Base-by-base conservation (phyloP, 768 basidiomycete genomes). In the Mycena maculata region DNA sequence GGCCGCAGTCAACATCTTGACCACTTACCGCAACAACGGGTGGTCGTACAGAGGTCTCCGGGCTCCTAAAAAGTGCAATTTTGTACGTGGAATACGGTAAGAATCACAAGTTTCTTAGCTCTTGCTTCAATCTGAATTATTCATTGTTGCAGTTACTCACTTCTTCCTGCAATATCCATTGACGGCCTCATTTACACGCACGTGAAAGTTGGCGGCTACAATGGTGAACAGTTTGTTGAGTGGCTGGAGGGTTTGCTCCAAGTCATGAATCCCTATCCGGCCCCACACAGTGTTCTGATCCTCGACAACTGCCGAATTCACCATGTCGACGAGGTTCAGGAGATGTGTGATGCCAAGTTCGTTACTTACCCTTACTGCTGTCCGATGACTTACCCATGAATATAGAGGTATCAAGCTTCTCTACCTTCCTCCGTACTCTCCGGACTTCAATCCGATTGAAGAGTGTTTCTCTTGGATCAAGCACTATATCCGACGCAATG, bases 361-460 rank as follows among this genome's bases (percentile, higher is more conserved):
- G 65, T 48, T 47, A 16, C 8, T 16, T 63, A 20, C 33, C 7
- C 31, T n/a, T n/a, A n/a, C n/a, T n/a, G n/a, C n/a, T n/a, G n/a
- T 47, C 20, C 25, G 36, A 7, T 60, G 11, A 54, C 30, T 30
- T 16, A 44, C 28, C 36, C 11, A 56, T 56, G 61, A 4, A 36
- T 36, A 13, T 36, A 66, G 64, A 60, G 79, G 74, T 39, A 71
- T 74, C 16, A 71, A 68, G 44, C 73, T 79, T 3, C 42, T 76
- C n/a, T 78, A 77, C 60, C 71, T 78, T 1, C 78, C 78, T 7
- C 76, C 79, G 33, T 79, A 80, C 63, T 81, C 75, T 4, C 80
- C 79, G 1, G 77, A 81, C 59, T 66, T 77, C 67, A 80, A 80
- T 62, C 80, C 78, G 5, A 81, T 78, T 64, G 79, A 81, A 65